Conservation (phyloP, 2,329 filamentous ascomycete genomes). For the Harringtonia lauricola region DNA sequence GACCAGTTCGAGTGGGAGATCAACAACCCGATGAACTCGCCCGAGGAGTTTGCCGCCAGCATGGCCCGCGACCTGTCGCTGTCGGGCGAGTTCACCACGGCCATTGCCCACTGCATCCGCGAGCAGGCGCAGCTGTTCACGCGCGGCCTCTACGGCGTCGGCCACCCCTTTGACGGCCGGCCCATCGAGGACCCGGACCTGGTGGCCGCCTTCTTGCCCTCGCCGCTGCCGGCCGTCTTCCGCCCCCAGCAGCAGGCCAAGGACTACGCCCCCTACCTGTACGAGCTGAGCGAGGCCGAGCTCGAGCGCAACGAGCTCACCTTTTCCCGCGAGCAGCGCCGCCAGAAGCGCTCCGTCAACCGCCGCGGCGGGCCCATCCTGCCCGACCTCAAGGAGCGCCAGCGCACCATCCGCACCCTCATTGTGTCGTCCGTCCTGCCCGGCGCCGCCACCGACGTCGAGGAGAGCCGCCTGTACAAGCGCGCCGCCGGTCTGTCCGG, state of each 20-base stretch:
- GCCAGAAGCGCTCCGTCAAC: constrained; percentile 93
- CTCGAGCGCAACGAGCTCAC: constrained; percentile 85
- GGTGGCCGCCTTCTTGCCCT: constrained; percentile 71
- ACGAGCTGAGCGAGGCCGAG: constrained; percentile 84
- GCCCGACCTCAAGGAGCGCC: constrained; percentile 92
- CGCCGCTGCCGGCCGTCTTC: constrained; percentile 74
- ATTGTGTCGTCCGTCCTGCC: constrained; percentile 89
- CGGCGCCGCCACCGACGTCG: constrained; percentile 66
- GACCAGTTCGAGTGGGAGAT: constrained; percentile 99
- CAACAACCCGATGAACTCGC: constrained; percentile 86
- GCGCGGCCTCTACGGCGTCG: constrained; percentile 82
- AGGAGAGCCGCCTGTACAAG: constrained; percentile 83
- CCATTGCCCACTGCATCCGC: constrained; percentile 94
- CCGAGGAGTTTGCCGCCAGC: constrained; percentile 82
- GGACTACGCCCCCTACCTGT: constrained; percentile 87
- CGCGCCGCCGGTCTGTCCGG: constrained; percentile 51
- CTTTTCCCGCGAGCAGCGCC: constrained; percentile 84
- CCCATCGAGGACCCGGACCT: constrained; percentile 89
- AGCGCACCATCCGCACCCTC: constrained; percentile 83
- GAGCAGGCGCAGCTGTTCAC: constrained; percentile 94
- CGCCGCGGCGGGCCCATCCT: constrained; percentile 82
- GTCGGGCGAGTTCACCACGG: constrained; percentile 90
- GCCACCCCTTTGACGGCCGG: constrained; percentile 89
- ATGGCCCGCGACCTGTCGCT: constrained; percentile 87
- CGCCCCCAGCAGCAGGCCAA: constrained; percentile 86